Conservation (phyloP, 306 rosid genomes). For the Quercus ilex region DNA sequence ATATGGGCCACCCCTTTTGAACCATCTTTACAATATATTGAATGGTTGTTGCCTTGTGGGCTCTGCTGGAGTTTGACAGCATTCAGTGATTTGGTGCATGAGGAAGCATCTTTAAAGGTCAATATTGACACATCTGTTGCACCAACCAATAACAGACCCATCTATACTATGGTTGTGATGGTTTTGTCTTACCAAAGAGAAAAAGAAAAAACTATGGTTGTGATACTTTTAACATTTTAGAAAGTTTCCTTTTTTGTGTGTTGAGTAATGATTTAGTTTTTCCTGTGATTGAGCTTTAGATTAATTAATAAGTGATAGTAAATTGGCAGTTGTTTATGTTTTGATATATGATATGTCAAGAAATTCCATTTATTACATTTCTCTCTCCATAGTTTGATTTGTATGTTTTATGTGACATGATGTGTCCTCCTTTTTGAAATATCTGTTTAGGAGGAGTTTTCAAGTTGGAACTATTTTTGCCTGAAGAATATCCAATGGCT, state of each 20-base stretch:
- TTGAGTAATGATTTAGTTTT: not conserved
- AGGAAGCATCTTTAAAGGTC: not conserved
- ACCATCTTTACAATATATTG: not conserved
- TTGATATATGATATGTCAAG: not conserved
- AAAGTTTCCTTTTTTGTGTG: not conserved
- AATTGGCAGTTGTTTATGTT: not conserved
- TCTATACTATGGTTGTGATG: not conserved
- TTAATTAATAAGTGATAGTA: not conserved
- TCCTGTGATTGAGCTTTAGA: not conserved
- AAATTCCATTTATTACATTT: not conserved
- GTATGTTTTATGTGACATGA: not conserved
- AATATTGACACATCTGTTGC: not conserved
- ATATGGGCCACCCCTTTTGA: not conserved
- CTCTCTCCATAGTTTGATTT: not conserved
- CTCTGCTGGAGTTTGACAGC: not conserved
- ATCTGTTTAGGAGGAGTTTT: slow-evolving; percentile 76
- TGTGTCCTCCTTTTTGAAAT: slow-evolving; percentile 19
- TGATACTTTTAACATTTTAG: not conserved
- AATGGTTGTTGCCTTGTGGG: not conserved
- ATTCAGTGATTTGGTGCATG: not conserved
- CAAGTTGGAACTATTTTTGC: slow-evolving; percentile 93
- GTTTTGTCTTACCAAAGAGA: not conserved
- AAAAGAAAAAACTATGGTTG: not conserved
- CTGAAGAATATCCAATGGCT: slow-evolving; percentile 99
- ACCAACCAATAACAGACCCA: not conserved